Conservation (phyloP, 2,329 filamentous ascomycete species). For the Thelonectria discophora region DNA sequence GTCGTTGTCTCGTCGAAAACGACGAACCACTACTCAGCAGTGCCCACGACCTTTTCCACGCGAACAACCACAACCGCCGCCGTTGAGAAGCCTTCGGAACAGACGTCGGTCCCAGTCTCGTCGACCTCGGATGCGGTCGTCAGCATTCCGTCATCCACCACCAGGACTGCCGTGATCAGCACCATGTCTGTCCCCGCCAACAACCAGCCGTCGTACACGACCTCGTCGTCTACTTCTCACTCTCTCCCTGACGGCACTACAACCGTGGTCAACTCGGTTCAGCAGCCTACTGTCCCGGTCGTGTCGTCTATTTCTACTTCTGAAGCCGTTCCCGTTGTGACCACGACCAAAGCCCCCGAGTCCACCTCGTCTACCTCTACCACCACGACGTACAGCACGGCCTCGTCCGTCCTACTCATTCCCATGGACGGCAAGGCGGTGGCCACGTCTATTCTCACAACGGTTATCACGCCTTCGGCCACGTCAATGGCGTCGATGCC, state of each 20-base stretch:
- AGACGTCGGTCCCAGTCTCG: not conserved
- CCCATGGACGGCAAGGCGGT: slow-evolving; percentile 38
- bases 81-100: slow-evolving; percentile 3
- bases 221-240: not conserved
- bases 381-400: slow-evolving; percentile 14
- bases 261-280: slow-evolving; percentile 43
- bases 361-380: not conserved
- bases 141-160: not conserved
- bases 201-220: slow-evolving; percentile 20
- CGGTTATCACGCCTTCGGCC: not conserved
- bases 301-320: not conserved
- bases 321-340: not conserved
- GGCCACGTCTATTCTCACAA: slow-evolving; percentile 22
- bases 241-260: slow-evolving; percentile 25
- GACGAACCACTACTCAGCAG: not conserved
- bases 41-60: slow-evolving; percentile 20
- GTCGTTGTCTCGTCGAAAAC: not conserved
- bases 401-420: slow-evolving; percentile 41
- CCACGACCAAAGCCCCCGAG: not conserved
- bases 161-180: slow-evolving; percentile 14
- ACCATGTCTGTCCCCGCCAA: slow-evolving; percentile 22
- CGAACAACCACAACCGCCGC: slow-evolving; percentile 8
- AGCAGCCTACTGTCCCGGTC: slow-evolving; percentile 22
- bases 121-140: not conserved
- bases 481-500: slow-evolving; percentile 15